Conservation (phyloP, 106 monocot genomes). For the Vanilla planifolia region DNA sequence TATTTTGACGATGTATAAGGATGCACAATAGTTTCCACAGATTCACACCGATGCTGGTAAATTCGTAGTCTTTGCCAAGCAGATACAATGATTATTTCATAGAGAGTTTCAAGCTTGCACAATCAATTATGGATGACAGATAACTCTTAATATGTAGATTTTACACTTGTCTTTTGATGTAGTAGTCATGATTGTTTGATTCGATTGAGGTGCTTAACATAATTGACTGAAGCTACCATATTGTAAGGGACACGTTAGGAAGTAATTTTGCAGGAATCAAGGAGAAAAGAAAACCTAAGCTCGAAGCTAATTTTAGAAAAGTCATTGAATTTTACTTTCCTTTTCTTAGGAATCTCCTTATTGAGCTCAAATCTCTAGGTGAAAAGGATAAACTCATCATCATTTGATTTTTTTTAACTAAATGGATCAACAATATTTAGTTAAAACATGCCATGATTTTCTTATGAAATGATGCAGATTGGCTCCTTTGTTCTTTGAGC, state of each 20-base stretch:
- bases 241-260: constrained; percentile 44
- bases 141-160: background rate
- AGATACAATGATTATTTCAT: too few relatives aligned
- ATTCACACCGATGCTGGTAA: constrained; percentile 91
- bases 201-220: constrained; percentile 74
- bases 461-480: constrained; percentile 37
- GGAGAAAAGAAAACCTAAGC: constrained; percentile 30
- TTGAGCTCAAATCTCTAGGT: constrained; percentile 88
- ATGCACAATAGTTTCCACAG: constrained; percentile 76
- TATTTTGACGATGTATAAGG: constrained; percentile 78
- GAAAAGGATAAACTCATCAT: background rate
- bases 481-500: constrained; percentile 68
- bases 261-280: constrained; percentile 36
- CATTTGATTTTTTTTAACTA: background rate
- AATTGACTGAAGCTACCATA: constrained; percentile 75
- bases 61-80: constrained; percentile 75
- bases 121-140: too few relatives aligned
- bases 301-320: constrained; percentile 37
- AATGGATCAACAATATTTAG: background rate
- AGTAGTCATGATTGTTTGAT: background rate
- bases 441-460: too few relatives aligned
- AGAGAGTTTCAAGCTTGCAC: too few relatives aligned
- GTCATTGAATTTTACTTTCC: constrained; percentile 54
- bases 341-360: constrained; percentile 78
- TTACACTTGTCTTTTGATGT: background rate